Conservation (phyloP, 169 alveolate species). For the Eimeria sp. region DNA sequence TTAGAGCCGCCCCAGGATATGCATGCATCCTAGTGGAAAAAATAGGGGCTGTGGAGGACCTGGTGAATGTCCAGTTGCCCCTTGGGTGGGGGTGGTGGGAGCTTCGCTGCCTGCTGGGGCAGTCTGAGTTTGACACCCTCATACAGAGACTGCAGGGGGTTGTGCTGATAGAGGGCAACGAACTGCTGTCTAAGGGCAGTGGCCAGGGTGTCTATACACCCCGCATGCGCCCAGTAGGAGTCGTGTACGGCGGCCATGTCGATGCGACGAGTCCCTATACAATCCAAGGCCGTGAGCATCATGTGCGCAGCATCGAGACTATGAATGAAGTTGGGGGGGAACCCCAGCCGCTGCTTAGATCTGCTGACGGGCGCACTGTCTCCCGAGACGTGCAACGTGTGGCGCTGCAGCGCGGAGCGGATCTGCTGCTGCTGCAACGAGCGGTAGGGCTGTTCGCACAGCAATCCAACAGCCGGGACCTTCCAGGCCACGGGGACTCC, state of each 20-base stretch:
- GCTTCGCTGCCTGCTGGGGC: slow-evolving; percentile 85
- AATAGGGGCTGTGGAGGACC: slow-evolving; percentile 86
- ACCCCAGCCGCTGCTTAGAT: slow-evolving; percentile 96
- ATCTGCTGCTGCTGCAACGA: slow-evolving; percentile 89
- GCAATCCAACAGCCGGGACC: slow-evolving; percentile 96
- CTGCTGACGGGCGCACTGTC: slow-evolving; percentile 81
- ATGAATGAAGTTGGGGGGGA: slow-evolving; percentile 98
- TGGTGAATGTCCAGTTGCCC: slow-evolving; percentile 89
- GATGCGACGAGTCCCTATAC: slow-evolving; percentile 87
- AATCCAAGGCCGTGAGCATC: slow-evolving; percentile 96
- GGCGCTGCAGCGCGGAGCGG: slow-evolving; percentile 91
- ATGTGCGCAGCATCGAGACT: slow-evolving; percentile 98
- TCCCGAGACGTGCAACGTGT: slow-evolving; percentile 90
- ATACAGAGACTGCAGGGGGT: slow-evolving; percentile 93
- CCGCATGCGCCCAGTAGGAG: slow-evolving; percentile 98
- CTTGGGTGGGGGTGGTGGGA: slow-evolving; percentile 90
- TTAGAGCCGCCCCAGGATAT: slow-evolving; percentile 8
- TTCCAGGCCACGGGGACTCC: slow-evolving; percentile 97
- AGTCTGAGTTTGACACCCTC: slow-evolving; percentile 90
- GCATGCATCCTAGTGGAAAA: slow-evolving; percentile 82
- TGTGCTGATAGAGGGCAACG: slow-evolving; percentile 93
- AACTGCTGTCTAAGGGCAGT: slow-evolving; percentile 93
- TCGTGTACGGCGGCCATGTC: slow-evolving; percentile 98
- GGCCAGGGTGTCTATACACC: slow-evolving; percentile 95
- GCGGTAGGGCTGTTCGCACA: slow-evolving; percentile 97